Evolutionary conservation across 1,284 basidiomycete genomes (phyloP), one percentile per base, ranked within the genome.

Genomic region (Fomitiporia mediterranea): DNA sequence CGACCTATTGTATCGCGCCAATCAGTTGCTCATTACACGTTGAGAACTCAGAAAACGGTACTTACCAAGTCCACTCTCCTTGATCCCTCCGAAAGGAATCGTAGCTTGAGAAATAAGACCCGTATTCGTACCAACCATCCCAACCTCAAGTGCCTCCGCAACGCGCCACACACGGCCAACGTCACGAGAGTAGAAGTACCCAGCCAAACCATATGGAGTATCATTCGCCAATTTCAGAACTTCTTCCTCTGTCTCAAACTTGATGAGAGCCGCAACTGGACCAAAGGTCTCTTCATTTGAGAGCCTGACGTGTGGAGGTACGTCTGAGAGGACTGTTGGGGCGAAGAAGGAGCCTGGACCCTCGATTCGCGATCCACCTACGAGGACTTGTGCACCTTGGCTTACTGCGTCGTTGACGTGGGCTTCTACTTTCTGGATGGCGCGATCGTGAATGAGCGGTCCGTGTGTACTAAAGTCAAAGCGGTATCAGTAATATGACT

Each of bases 141-240:
- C 97, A 3, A 94, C 92, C 71, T 99, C 92, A 44, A 99, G 77
- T 59, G 83, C 89, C 72, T 98, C 96, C n/a, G 94, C 93, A n/a
- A 99, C 94, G 44, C 96, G 82, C 91, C 93, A 98, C 56, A 94
- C 88, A 28, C 95, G 77, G 5, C 91, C 89, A 2, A 96, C 77
- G 69, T 99, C 95, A 58, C 89, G 76, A 43, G 92, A 93, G 75
- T 84, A 98, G 76, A 98, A 94, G 72, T 96, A 96, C 1, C 90
- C 94, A 4, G 95, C 94, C 17, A 99, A 78, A 0, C 97, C 97
- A 44, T 92, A 84, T 23, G 90, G 82, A 1, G 88, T 79, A 63
- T 84, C 74, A 71, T 99, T 99, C 30, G 96, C 95, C 55, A 89
- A 73, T 64, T 80, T 79, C 57, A 99, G 75, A 2, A 95, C 94